These are phyloP conservation scores for Pseudocohnilembus persalinus DNA, from an alignment of 169 alveolate genomes.

Conservation along the genomic window DNA sequence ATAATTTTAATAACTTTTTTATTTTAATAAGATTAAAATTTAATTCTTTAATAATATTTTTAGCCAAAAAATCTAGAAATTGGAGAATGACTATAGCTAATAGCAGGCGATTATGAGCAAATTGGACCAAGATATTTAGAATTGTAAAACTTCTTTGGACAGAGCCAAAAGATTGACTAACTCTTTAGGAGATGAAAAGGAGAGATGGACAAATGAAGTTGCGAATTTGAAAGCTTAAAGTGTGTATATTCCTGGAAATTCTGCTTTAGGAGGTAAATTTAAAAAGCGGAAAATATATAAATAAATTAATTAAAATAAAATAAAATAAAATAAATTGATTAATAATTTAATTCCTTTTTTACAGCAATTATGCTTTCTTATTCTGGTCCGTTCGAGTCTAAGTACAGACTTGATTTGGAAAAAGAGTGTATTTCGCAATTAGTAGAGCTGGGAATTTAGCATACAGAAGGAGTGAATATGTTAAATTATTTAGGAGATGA, in stretches of 20 bases:
- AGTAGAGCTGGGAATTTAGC: conserved; percentile 62
- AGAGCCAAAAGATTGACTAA: conserved; percentile 85
- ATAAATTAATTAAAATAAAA: too few species aligned
- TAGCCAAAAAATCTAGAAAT: background rate
- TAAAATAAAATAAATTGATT: too few species aligned
- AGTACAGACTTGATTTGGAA: conserved; percentile 87
- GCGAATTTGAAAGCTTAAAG: conserved; percentile 65
- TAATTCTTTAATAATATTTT: background rate
- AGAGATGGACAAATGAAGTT: conserved; percentile 84
- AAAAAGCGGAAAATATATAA: too few species aligned
- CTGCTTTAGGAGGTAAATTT: conserved; percentile 29
- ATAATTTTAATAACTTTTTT: conserved; percentile 71
- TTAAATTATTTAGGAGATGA: conserved; percentile 85
- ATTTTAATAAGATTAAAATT: conserved; percentile 57
- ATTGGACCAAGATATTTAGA: conserved; percentile 72
- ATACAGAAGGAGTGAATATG: conserved; percentile 78
- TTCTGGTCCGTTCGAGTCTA: conserved; percentile 93
- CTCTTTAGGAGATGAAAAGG: conserved; percentile 86
- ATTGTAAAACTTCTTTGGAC: conserved; percentile 77
- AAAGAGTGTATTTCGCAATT: conserved; percentile 82
- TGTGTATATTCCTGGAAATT: conserved; percentile 77
- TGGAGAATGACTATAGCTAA: background rate
- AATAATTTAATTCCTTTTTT: too few species aligned
- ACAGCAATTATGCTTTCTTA: conserved; percentile 88
- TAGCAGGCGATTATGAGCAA: conserved; percentile 35